Base-by-base conservation (phyloP, 108 stramenopile genomes). In the Nannochloropsis gaditana region DNA sequence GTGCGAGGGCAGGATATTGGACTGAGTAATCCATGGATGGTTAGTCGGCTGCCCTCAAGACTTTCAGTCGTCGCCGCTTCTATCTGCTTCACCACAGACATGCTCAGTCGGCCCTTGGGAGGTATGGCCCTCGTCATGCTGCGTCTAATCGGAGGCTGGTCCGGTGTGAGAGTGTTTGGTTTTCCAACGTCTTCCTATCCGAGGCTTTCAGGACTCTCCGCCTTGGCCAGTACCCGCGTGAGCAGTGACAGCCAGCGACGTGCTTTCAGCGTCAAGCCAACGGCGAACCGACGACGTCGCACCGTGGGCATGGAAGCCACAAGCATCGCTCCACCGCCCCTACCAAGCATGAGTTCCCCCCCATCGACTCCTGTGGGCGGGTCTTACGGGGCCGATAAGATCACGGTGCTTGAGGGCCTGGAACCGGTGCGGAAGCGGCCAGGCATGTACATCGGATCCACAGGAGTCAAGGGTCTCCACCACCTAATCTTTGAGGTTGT, bases 341-440 rank as follows among this genome's bases (percentile, higher is more conserved):
- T 73, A n/a, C 59, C 15, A 73, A 73, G 19, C 59, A 73, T 73
- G n/a, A 31, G 31, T 31, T 31, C 31, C 31, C 19, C 59, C 1
- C 59, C 59, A 2, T n/a, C 59, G 59, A 73, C 59, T 15, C 59
- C 59, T 15, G 59, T 73, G 59, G 59, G 59, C n/a, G 59, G 59
- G 59, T 73, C 59, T 15, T 97, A 97, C 87, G 94, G 92, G 42
- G 97, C 97, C 19, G 93, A 92, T 81, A 94, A 96, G 92, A 98
- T 98, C 87, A 96, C 95, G 41, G 97, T 98, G n/a, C 90, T 98
- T 82, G 91, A 91, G 42, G 97, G 97, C 5, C 92, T 98, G 43
- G 97, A 96, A 79, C 96, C 97, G 6, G 97, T 98, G 44, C 92
- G 97, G 31, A 96, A 96, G 86, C 92, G 97, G 44, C 97, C 97